Base-by-base conservation (phyloP, 192 early-diverging fungal species). In the Thoreauomyces humboldtii region DNA sequence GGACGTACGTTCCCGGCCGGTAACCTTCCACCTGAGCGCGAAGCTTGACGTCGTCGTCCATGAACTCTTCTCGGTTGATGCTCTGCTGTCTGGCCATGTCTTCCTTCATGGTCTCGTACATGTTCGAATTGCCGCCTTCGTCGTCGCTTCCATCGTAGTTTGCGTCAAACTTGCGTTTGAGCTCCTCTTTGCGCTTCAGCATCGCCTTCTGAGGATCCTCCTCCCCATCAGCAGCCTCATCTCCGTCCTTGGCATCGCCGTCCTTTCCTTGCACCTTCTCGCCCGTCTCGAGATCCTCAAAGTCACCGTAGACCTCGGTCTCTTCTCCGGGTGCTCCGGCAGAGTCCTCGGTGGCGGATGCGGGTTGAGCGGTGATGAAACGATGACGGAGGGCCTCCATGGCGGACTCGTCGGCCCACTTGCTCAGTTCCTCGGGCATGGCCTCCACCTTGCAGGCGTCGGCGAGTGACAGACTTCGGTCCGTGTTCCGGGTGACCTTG, bases 151-250 rank as follows among this genome's bases (percentile, higher is more conserved):
- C 78, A 60, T 86, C 88, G 70, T 95, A 94, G 60, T 96, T 77
- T 32, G 89, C 89, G 73, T 95, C 92, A 72, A 98, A 99, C 76
- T 95, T 96, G 63, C 82, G 88, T 69, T 93, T 93, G 43, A 99
- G 82, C 62, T 90, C 85, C 65, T 89, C 90, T 72, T 94, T 93
- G 74, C 88, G 91, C 50, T 84, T 85, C 1, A 87, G 83, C 67
- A 96, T 77, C 7, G 77, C 88, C 14, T 29, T 14, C 44, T 43
- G 41, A 44, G 81, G 66, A 15, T 69, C 61, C 28, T 7, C 77
- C 43, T 84, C 77, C 28, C 77, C 84, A 29, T 77, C 68, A n/a
- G 43, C 55, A 11, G 73, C 64, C 11, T 17, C 67, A 7, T 37
- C 58, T 9, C 69, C 66, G 7, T 19, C 70, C 3, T 41, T 59